A percentile compares a stretch with the other conserved stretches of the same genome.
Evolutionary conservation across 1,284 basidiomycete genomes (phyloP).

Genomic region (Malassezia brasiliensis): DNA sequence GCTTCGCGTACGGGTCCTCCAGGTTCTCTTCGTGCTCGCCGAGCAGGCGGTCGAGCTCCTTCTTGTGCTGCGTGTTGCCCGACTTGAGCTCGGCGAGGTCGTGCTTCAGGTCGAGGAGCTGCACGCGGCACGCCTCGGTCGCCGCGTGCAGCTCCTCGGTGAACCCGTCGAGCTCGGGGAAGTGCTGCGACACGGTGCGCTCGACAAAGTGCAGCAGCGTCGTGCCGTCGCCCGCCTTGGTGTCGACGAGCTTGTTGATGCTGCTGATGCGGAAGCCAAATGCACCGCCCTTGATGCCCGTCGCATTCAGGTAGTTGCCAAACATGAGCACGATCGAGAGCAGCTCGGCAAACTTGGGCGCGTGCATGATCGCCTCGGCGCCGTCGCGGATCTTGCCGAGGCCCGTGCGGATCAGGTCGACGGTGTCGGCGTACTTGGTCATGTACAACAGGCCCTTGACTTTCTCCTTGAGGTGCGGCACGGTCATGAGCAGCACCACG

Average conservation of each 20-base stretch:
- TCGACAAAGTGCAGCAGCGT: slow-evolving; percentile 93
- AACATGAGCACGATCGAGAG: slow-evolving; percentile 65
- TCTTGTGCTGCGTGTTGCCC: slow-evolving; percentile 40
- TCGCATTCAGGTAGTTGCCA: slow-evolving; percentile 97
- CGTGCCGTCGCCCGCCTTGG: slow-evolving; percentile 73
- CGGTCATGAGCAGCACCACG: slow-evolving; percentile 93
- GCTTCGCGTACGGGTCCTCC: slow-evolving; percentile 42
- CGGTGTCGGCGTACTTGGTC: slow-evolving; percentile 43
- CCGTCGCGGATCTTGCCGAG: slow-evolving; percentile 34
- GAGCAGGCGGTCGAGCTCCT: slow-evolving; percentile 41
- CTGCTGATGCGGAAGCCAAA: slow-evolving; percentile 95
- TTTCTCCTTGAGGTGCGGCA: slow-evolving; percentile 78
- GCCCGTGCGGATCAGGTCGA: slow-evolving; percentile 31
- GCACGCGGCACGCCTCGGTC: slow-evolving; percentile 73
- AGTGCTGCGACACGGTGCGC: slow-evolving; percentile 74
- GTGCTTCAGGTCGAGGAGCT: slow-evolving; percentile 40
- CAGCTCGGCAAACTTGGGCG: slow-evolving; percentile 35
- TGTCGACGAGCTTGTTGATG: slow-evolving; percentile 97
- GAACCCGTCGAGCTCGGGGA: slow-evolving; percentile 77
- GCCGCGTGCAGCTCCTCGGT: slow-evolving; percentile 79
- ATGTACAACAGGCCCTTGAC: slow-evolving; percentile 85
- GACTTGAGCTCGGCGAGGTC: slow-evolving; percentile 48
- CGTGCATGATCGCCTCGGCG: slow-evolving; percentile 39
- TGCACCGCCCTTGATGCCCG: slow-evolving; percentile 89
- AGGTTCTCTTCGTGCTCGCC: slow-evolving; percentile 41